Evolutionary conservation across 495 filamentous ascomycete species (phyloP).

Genomic region (Aspergillus ostianus): DNA sequence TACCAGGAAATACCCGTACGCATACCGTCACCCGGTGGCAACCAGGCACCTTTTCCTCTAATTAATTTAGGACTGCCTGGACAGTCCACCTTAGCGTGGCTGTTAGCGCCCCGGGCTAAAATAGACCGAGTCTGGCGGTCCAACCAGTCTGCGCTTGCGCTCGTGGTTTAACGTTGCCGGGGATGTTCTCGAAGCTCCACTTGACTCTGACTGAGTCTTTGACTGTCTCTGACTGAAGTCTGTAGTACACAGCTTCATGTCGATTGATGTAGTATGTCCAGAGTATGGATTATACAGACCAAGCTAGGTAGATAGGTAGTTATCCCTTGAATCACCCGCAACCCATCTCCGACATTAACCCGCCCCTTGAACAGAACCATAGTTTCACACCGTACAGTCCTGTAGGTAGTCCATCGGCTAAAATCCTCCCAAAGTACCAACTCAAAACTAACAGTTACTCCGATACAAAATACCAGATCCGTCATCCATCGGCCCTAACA

Average conservation of each 20-base stretch:
- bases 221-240: too few species aligned
- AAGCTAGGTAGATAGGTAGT: too few species aligned
- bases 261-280: too few species aligned
- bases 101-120: background rate
- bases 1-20: background rate
- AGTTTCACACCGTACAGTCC: too few species aligned
- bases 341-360: too few species aligned
- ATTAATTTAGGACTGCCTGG: too few species aligned
- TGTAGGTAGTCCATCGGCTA: too few species aligned
- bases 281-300: too few species aligned
- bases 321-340: too few species aligned
- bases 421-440: background rate
- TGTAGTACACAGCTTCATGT: too few species aligned
- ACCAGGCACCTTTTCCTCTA: background rate
- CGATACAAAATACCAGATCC: background rate
- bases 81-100: background rate
- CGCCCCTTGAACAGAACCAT: too few species aligned
- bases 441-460: too few species aligned
- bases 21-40: background rate
- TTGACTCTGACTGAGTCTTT: background rate
- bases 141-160: constrained; percentile 3
- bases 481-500: constrained; percentile 1
- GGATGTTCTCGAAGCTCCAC: constrained; percentile 15
- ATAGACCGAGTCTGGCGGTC: constrained; percentile 2
- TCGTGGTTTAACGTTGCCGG: constrained; percentile 15